Evolutionary conservation across 1,284 basidiomycete genomes (phyloP), one percentile per base, ranked within the genome.

Genomic region (Melampsora occidentalis): DNA sequence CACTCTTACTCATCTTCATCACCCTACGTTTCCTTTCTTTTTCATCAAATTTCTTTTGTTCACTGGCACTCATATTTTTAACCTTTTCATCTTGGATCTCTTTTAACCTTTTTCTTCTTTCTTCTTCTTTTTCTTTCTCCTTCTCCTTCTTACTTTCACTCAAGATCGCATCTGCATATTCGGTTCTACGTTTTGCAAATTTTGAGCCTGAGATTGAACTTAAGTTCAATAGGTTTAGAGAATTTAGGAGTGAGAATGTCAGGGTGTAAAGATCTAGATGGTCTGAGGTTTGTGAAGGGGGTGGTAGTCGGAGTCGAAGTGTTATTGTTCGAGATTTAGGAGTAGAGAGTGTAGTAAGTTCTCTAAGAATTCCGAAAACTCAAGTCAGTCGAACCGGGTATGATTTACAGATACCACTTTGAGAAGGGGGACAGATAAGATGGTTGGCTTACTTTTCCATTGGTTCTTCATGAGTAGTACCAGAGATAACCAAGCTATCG

Each of bases 1-100:
- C 48, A 16, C 53, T 69, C 66, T 76, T 76, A 46, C 73, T 65
- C 31, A 76, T 76, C 59, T 76, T 76, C 39, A 65, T 59, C 16
- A 66, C 73, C 14, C 46, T 69, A 51, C 73, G 20, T 53, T 64
- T 76, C 5, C 73, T 49, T 35, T 76, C 73, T 16, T 65, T 57
- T 64, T 76, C 73, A 46, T 51, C 59, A 53, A 57, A 48, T 42
- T 76, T 76, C 28, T 67, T 62, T 48, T 76, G 73, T 59, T 76
- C 73, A 51, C 65, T 39, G 2, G 73, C 65, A 33, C 33, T 39
- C 73, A 76, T 76, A 28, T 76, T 76, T 2, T 48, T 35, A 18
- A 76, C 51, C 35, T 76, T 76, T 49, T 68, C 73, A 42, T 76
- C 73, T 48, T 76, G 73, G 28, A 57, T 42, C 22, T 31, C 42